phyloP scores from a whole-genome alignment of 2,329 filamentous ascomycete genomes.

The Aspergillus hortae region DNA sequence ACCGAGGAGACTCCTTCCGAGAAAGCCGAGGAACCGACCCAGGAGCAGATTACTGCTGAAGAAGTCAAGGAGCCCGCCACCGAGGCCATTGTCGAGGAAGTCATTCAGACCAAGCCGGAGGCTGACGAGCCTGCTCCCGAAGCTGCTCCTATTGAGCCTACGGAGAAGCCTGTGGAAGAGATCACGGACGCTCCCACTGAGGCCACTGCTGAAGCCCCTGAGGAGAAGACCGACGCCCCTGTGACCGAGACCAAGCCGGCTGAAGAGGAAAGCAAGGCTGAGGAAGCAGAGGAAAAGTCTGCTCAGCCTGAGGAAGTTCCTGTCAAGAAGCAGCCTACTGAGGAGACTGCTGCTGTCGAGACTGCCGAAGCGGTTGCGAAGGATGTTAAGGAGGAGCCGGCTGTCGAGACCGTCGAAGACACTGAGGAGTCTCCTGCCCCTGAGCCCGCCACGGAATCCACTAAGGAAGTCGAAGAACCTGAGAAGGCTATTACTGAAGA shows the following conservation, averaged over 20 bases:
- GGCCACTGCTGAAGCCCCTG: neutral
- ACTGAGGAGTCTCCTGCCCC: slow-evolving; percentile 1
- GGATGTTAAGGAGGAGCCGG: neutral
- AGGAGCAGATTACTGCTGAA: slow-evolving; percentile 4
- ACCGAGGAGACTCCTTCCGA: slow-evolving; percentile 10
- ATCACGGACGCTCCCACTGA: neutral
- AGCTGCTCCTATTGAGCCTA: neutral
- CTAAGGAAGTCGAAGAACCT: neutral
- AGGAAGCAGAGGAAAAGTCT: neutral
- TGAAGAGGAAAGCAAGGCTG: neutral
- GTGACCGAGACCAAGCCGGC: neutral
- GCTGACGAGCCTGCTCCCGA: neutral
- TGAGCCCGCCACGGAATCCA: slow-evolving; percentile 7
- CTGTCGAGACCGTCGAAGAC: slow-evolving; percentile 1
- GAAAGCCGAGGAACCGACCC: slow-evolving; percentile 5
- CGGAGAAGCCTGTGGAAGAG: neutral
- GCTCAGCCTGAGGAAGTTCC: neutral
- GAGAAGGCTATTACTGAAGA: slow-evolving; percentile 4
- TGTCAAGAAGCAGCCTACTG: neutral
- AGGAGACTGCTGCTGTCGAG: slow-evolving; percentile 5
- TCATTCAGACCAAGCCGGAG: neutral
- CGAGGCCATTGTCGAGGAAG: neutral
- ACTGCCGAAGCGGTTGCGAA: slow-evolving; percentile 5
- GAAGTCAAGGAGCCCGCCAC: neutral
- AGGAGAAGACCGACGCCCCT: neutral